Evolutionary conservation across 2,329 filamentous ascomycete species (phyloP).

Genomic region (Fusarium sp.): DNA sequence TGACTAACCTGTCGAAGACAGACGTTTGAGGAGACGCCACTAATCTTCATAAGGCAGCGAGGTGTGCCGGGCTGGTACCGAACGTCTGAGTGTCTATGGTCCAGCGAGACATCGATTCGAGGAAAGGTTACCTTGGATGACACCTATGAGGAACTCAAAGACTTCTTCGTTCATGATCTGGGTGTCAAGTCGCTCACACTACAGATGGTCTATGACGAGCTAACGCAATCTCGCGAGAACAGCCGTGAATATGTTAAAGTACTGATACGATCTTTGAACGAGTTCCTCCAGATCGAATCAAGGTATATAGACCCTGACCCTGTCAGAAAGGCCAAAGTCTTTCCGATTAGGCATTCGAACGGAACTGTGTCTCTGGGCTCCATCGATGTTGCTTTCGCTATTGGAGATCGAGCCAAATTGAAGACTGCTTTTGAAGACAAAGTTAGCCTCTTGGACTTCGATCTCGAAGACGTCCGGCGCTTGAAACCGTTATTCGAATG

Average conservation of each 20-base stretch:
- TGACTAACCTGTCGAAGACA: too few species aligned
- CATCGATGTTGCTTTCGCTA: constrained; percentile 17
- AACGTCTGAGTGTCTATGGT: constrained; percentile 32
- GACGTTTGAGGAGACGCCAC: not conserved
- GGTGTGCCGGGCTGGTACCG: constrained; percentile 13
- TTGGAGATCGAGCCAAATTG: constrained; percentile 28
- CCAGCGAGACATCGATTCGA: constrained; percentile 19
- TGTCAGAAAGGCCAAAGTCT: constrained; percentile 22
- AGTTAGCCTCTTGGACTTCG: constrained; percentile 29
- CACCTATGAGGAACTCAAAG: not conserved
- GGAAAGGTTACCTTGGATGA: constrained; percentile 23
- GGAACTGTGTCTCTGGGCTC: not conserved
- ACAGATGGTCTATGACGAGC: constrained; percentile 37
- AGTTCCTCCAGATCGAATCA: not conserved
- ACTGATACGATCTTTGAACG: constrained; percentile 19
- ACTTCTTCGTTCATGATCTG: constrained; percentile 24
- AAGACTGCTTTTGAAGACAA: constrained; percentile 1
- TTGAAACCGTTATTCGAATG: constrained; percentile 27
- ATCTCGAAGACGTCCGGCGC: constrained; percentile 16
- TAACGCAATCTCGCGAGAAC: constrained; percentile 5
- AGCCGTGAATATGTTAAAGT: constrained; percentile 7
- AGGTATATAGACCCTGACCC: constrained; percentile 9
- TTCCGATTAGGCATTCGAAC: constrained; percentile 21
- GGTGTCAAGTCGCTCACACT: constrained; percentile 25
- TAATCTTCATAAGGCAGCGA: constrained; percentile 5